Evolutionary conservation across 345 rosid genomes (phyloP).

Genomic region (Citrus sinensis): DNA sequence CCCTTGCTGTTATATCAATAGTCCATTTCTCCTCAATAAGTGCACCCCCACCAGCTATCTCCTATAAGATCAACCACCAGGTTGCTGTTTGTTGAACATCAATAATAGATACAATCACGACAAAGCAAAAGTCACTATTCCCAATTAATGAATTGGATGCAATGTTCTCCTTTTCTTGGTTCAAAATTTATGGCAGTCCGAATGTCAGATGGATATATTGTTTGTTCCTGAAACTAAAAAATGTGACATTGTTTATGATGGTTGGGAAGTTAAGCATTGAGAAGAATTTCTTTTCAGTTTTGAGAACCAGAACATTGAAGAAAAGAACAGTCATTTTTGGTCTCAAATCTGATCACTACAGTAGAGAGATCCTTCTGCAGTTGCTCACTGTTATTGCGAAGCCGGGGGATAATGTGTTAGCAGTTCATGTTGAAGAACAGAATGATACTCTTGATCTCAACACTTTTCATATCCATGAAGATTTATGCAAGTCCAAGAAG

Average conservation of each 20-base stretch:
- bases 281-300: conserved; percentile 3
- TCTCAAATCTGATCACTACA: conserved; percentile 27
- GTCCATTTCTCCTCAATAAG: neutral
- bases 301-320: conserved; percentile 16
- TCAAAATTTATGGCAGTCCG: neutral
- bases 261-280: conserved; percentile 13
- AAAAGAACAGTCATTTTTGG: conserved; percentile 33
- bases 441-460: conserved; percentile 33
- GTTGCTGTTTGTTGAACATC: neutral
- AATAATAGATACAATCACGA: neutral
- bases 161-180: neutral
- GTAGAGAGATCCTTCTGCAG: conserved; percentile 29
- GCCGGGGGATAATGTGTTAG: conserved; percentile 29
- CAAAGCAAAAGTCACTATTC: neutral
- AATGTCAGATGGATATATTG: too few species aligned
- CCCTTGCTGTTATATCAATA: neutral
- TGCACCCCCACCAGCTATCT: neutral
- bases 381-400: conserved; percentile 16
- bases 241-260: conserved; percentile 3
- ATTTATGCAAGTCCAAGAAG: conserved; percentile 32
- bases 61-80: neutral
- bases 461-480: conserved; percentile 39
- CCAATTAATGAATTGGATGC: neutral
- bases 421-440: conserved; percentile 33
- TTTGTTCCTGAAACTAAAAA: conserved; percentile 9